A percentile compares a stretch with the other conserved stretches of the same genome.
phyloP scores from a whole-genome alignment of 768 basidiomycete genomes.

The Lactarius quietus region DNA sequence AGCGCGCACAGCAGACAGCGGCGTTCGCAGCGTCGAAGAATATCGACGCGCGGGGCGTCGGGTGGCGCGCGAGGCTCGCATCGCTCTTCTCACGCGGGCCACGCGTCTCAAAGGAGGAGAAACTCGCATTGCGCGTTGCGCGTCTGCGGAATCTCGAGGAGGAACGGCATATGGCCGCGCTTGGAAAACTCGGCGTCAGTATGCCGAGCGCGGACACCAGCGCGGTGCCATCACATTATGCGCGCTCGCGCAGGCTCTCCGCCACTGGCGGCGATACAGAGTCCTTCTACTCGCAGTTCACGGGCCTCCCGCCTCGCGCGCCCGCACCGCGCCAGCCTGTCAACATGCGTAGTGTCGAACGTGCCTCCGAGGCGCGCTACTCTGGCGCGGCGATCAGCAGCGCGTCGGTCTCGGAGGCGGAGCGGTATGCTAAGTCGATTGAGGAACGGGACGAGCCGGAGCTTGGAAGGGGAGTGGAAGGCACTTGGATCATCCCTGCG shows the following conservation, averaged over 20 bases:
- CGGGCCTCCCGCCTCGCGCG: constrained; percentile 54
- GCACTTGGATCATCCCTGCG: not conserved
- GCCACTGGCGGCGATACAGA: constrained; percentile 40
- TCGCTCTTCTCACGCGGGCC: constrained; percentile 49
- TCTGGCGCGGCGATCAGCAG: constrained; percentile 45
- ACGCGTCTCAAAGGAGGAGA: constrained; percentile 18
- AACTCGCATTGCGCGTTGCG: constrained; percentile 32
- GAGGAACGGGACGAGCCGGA: constrained; percentile 25
- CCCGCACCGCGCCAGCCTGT: constrained; percentile 77
- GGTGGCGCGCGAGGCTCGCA: constrained; percentile 54
- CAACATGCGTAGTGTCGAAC: constrained; percentile 32
- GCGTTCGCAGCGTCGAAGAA: constrained; percentile 59
- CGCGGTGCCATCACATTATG: constrained; percentile 17
- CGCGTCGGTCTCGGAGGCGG: constrained; percentile 49
- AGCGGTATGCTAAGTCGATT: constrained; percentile 53
- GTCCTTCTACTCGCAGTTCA: constrained; percentile 67
- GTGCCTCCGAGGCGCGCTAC: constrained; percentile 42
- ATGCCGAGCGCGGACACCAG: constrained; percentile 39
- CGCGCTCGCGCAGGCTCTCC: constrained; percentile 28
- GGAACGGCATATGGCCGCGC: constrained; percentile 43
- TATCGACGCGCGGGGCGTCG: constrained; percentile 40
- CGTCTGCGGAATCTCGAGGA: constrained; percentile 50
- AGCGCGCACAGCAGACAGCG: constrained; percentile 62
- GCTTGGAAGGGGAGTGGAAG: not conserved
- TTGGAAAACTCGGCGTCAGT: constrained; percentile 36